These are phyloP conservation scores for Takakia lepidozioides DNA, from an alignment of 225 moss, liverwort and hornwort genomes.

Conservation along the genomic window DNA sequence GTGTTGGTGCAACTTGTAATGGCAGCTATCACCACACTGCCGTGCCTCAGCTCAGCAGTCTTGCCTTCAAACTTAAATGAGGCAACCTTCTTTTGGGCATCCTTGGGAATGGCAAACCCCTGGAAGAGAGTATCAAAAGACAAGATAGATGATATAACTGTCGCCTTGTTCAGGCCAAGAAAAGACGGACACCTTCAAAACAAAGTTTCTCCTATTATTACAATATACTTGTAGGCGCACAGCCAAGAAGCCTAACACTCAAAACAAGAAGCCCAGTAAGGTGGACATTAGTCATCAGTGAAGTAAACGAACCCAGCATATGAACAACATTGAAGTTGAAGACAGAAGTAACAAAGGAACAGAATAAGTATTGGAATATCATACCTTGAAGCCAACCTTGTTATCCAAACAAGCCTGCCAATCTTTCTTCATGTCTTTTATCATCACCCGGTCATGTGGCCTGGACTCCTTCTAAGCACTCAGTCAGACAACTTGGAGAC, in stretches of 20 bases:
- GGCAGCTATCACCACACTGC: constrained; percentile 82
- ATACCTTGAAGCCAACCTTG: constrained; percentile 95
- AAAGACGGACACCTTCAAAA: too few species aligned
- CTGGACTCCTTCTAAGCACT: constrained; percentile 28
- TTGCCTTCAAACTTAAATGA: constrained; percentile 64
- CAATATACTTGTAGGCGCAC: too few species aligned
- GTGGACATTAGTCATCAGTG: not conserved
- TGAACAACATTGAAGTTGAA: not conserved
- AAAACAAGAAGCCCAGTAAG: not conserved
- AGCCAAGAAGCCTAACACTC: too few species aligned
- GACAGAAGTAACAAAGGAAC: too few species aligned
- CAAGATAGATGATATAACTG: not conserved
- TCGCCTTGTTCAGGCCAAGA: too few species aligned
- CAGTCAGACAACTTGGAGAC: too few species aligned
- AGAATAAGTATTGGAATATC: not conserved
- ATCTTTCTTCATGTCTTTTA: constrained; percentile 86
- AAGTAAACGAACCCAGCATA: not conserved
- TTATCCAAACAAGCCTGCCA: constrained; percentile 83
- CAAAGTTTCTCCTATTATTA: too few species aligned
- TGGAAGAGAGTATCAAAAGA: constrained; percentile 10
- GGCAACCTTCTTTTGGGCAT: constrained; percentile 53
- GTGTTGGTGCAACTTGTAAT: constrained; percentile 98
- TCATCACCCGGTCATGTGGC: constrained; percentile 73
- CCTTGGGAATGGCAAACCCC: constrained; percentile 89
- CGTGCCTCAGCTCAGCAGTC: constrained; percentile 64